Conservation (phyloP, 2,329 filamentous ascomycete species). For the Ascosphaera apis region DNA sequence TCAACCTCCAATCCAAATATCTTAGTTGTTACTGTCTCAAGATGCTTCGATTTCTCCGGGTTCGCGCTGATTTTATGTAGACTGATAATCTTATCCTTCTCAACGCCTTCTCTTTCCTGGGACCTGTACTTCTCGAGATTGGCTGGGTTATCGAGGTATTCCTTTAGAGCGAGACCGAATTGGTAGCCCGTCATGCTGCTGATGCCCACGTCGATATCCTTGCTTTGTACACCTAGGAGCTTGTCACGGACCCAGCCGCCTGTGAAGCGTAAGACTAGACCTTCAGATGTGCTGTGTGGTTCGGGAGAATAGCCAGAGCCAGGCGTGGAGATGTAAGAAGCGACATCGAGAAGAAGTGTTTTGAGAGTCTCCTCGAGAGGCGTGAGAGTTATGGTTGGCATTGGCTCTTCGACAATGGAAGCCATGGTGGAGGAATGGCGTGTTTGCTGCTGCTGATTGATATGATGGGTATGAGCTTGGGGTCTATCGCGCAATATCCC, state of each 20-base stretch:
- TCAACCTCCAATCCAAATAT: conserved; percentile 78
- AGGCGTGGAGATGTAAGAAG: conserved; percentile 37
- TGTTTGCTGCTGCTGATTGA: too few relatives aligned
- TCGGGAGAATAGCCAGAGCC: conserved; percentile 4
- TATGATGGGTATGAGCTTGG: too few relatives aligned
- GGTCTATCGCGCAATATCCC: too few relatives aligned
- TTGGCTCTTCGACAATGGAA: too few relatives aligned
- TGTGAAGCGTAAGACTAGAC: conserved; percentile 24
- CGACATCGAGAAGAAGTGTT: conserved; percentile 61
- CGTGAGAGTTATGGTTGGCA: conserved; percentile 43
- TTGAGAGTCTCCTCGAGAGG: conserved; percentile 49
- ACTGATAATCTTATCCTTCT: conserved; percentile 43
- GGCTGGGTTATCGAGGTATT: conserved; percentile 18
- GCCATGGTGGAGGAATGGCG: too few relatives aligned
- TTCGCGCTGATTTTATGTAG: conserved; percentile 80
- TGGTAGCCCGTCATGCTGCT: conserved; percentile 26
- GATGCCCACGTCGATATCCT: conserved; percentile 27
- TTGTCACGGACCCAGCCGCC: conserved; percentile 29
- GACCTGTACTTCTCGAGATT: conserved; percentile 21
- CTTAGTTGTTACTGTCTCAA: conserved; percentile 72
- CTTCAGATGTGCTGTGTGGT: too few relatives aligned
- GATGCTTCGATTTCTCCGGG: conserved; percentile 87
- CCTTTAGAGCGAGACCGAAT: conserved; percentile 22
- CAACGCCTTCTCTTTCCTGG: conserved; percentile 24
- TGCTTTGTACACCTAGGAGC: conserved; percentile 21